Base-by-base conservation (phyloP, 2,329 filamentous ascomycete genomes). In the Diaporthe citriasiana region DNA sequence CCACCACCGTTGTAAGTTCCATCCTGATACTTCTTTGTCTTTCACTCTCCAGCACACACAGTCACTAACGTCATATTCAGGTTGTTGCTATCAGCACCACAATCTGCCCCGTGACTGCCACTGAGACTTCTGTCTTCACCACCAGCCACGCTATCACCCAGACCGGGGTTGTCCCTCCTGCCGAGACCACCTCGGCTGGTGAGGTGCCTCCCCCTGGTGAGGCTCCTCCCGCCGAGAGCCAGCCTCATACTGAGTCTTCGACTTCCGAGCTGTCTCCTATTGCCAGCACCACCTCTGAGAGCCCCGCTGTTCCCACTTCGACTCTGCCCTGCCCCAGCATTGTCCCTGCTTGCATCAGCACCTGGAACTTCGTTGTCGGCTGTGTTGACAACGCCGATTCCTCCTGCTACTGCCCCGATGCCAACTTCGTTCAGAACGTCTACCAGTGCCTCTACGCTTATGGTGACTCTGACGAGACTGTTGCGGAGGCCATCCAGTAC, bases 321-420 rank as follows among this genome's bases (percentile, higher is more conserved):
- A 86, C 87, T 47, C 84, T 88, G 55, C 85, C 87, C 73, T 90
- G 91, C 85, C 95, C 95, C 73, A 85, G 87, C 35, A 89, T 95
- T 63, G 92, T 98, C 66, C 95, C 96, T 76, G 91, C 91, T 81
- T 98, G 96, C 88, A 87, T 98, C 85, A 97, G 96, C 90, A 97
- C 95, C 80, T 98, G 95, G 94, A 85, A 97, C 80, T 89, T 90
- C 82, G 85, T 88, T 75, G 89, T 93, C 68, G 86, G 89, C 81
- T 98, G 96, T 90, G 88, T 89, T 79, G 92, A 94, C 86, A 98
- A 98, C 91, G 92, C 93, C 56, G 73, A 98, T 81, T 85, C 88
- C 74, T 84, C 85, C 77, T 98, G 96, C 91, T 98, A 94, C 92
- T 98, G 96, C 91, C 93, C 94, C 78, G 89, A 93, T 81, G 83